Percentiles rank a stretch among this genome's conserved stretches.
Evolutionary conservation across 805 yeast genomes (phyloP).

Genomic region (Tetrapisispora nanseiensis): DNA sequence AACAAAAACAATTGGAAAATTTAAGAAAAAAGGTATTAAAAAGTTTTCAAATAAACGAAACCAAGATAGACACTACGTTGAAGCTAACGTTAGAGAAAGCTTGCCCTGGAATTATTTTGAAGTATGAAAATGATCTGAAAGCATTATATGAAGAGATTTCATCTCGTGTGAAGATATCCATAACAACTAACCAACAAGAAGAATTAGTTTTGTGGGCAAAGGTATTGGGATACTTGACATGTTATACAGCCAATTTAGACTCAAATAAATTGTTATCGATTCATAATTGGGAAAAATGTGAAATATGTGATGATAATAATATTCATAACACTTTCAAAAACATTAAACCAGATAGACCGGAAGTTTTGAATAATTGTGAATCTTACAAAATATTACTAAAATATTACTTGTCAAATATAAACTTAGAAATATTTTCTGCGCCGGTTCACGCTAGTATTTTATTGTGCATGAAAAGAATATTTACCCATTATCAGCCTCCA

Average conservation of each 20-base stretch:
- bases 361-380: conserved; percentile 10
- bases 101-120: conserved; percentile 8
- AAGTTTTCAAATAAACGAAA: neutral
- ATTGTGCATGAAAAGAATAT: conserved; percentile 38
- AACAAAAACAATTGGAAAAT: conserved; percentile 16
- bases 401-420: conserved; percentile 17
- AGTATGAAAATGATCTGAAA: conserved; percentile 3
- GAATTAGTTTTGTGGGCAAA: conserved; percentile 13
- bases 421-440: conserved; percentile 16
- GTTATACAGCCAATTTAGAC: conserved; percentile 10
- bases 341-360: conserved; percentile 27
- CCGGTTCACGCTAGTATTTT: conserved; percentile 37
- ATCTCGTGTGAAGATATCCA: conserved; percentile 8
- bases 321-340: conserved; percentile 7
- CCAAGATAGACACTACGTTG: conserved; percentile 2
- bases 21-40: conserved; percentile 11
- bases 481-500: conserved; percentile 46
- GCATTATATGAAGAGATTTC: conserved; percentile 11
- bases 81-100: conserved; percentile 5
- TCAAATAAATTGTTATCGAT: neutral
- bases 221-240: conserved; percentile 17
- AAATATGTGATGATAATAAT: conserved; percentile 15
- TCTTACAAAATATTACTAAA: conserved; percentile 24
- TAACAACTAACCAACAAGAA: conserved; percentile 12
- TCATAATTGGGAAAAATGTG: conserved; percentile 11